phyloP scores from a whole-genome alignment of 176 grass and related monocot genomes.

The Musa schizocarpa region DNA sequence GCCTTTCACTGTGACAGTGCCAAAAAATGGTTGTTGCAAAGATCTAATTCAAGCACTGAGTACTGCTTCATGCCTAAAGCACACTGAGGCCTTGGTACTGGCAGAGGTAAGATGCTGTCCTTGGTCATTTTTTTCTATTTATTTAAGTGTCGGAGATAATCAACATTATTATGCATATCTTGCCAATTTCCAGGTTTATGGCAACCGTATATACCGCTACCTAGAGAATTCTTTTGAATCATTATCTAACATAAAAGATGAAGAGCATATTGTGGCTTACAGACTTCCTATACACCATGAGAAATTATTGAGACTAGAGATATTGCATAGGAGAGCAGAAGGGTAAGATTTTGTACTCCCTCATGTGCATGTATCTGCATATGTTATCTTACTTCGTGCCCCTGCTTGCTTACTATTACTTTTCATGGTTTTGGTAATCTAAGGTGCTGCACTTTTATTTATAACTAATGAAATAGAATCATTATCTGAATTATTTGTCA shows the following conservation, averaged over 20 bases:
- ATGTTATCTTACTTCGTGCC: not conserved
- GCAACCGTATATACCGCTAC: constrained; percentile 65
- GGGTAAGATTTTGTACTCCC: constrained; percentile 29
- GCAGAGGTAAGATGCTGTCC: constrained; percentile 53
- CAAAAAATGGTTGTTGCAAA: constrained; percentile 55
- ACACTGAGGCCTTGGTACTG: constrained; percentile 61
- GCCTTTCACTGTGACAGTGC: constrained; percentile 70
- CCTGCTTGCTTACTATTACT: no score
- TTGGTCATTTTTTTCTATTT: not conserved
- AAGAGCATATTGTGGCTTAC: constrained; percentile 82
- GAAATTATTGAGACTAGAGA: constrained; percentile 63
- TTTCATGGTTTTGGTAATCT: not conserved
- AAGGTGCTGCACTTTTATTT: not conserved
- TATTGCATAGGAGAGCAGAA: constrained; percentile 55
- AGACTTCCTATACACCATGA: constrained; percentile 65
- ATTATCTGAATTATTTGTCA: no score
- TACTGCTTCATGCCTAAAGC: constrained; percentile 54
- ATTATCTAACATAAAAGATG: constrained; percentile 67
- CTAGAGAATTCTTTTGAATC: constrained; percentile 37
- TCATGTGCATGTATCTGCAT: not conserved
- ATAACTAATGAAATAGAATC: not conserved
- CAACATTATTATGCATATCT: constrained; percentile 9
- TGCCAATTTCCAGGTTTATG: constrained; percentile 52
- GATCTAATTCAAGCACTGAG: constrained; percentile 60
- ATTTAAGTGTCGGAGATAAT: not conserved